Percentiles rank a stretch among this genome's conserved stretches.
phyloP scores from a whole-genome alignment of 2,329 filamentous ascomycete species.

The Xylaria sp. region DNA sequence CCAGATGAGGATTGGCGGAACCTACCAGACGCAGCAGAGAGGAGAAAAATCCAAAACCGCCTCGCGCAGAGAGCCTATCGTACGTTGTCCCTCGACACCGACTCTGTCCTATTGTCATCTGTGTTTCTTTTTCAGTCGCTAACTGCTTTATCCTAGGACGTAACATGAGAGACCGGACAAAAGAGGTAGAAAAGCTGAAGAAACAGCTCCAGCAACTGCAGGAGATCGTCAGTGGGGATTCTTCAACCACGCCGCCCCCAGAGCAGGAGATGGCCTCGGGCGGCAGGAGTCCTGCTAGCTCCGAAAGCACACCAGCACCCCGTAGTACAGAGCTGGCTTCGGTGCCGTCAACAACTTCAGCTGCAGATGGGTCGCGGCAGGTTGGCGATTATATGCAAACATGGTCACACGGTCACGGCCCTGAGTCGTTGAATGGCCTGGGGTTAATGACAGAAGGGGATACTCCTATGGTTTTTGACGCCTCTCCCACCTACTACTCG shows the following conservation, averaged over 20 bases:
- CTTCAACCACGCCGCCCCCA: conserved; percentile 46
- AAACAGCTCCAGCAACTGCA: conserved; percentile 50
- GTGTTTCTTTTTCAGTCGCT: conserved; percentile 7
- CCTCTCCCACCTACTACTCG: conserved; percentile 43
- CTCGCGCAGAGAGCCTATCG: conserved; percentile 51
- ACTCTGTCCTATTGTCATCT: background rate
- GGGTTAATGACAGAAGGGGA: conserved; percentile 46
- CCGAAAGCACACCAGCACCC: conserved; percentile 37
- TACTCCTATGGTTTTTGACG: conserved; percentile 44
- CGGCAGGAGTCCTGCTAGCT: conserved; percentile 44
- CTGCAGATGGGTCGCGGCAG: conserved; percentile 41
- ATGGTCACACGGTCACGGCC: conserved; percentile 44
- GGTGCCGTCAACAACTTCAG: conserved; percentile 35
- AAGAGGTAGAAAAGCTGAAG: conserved; percentile 51
- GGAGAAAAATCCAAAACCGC: conserved; percentile 52
- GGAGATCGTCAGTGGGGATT: conserved; percentile 44
- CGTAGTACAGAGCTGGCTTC: conserved; percentile 35
- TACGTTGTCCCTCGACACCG: conserved; percentile 38
- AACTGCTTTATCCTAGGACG: conserved; percentile 42
- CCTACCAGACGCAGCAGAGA: conserved; percentile 49
- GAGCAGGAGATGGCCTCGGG: conserved; percentile 46
- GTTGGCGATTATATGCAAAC: conserved; percentile 47
- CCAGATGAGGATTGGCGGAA: conserved; percentile 52
- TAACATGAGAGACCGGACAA: conserved; percentile 51
- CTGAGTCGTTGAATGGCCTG: conserved; percentile 44